These are phyloP conservation scores for Chloris gayana DNA, from an alignment of 176 grass and related monocot species.

Conservation along the genomic window DNA sequence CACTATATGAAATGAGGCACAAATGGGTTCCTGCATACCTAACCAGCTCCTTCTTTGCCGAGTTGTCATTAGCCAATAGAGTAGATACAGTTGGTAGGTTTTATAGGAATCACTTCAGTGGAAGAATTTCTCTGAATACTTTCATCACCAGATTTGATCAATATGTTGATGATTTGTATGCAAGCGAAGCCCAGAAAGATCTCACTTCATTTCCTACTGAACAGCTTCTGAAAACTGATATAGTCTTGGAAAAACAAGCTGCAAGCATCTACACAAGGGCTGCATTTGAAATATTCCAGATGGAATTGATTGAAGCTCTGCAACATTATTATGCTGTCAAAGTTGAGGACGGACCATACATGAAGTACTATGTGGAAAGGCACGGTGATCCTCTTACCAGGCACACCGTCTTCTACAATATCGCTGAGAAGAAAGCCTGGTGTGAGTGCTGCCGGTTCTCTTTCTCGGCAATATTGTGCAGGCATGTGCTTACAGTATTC, in stretches of 20 bases:
- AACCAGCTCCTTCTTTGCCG: conserved; percentile 75
- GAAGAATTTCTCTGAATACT: conserved; percentile 52
- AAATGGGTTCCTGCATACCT: conserved; percentile 92
- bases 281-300: conserved; percentile 77
- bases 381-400: conserved; percentile 50
- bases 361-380: conserved; percentile 77
- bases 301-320: conserved; percentile 72
- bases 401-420: conserved; percentile 63
- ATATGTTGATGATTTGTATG: conserved; percentile 54
- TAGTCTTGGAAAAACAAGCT: conserved; percentile 84
- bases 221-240: conserved; percentile 69
- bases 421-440: conserved; percentile 77
- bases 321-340: conserved; percentile 75
- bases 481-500: conserved; percentile 80
- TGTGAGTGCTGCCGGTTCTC: conserved; percentile 80
- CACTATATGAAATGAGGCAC: conserved; percentile 61
- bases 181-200: conserved; percentile 69
- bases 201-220: conserved; percentile 46
- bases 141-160: conserved; percentile 81
- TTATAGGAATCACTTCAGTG: conserved; percentile 60
- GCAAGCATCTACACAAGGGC: conserved; percentile 66
- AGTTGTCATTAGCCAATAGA: conserved; percentile 59
- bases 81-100: conserved; percentile 65
- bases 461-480: conserved; percentile 77
- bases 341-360: conserved; percentile 70